Evolutionary conservation across 768 basidiomycete genomes (phyloP).

Genomic region (Lactarius pseudohatsudake): DNA sequence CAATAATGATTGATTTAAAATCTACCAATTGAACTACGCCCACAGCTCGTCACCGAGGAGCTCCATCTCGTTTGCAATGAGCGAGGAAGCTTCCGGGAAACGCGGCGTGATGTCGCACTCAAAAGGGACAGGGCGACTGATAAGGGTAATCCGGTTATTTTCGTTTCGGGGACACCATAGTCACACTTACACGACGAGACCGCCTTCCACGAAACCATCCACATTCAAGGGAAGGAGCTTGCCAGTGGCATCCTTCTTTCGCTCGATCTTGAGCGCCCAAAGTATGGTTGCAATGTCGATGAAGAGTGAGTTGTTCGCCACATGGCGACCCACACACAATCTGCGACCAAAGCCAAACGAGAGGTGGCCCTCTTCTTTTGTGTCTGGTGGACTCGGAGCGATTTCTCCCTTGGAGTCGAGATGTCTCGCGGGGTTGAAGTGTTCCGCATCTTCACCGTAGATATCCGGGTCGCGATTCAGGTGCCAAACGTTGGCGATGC

Average conservation of each 20-base stretch:
- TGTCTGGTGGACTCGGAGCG: conserved; percentile 25
- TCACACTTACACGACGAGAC: conserved; percentile 28
- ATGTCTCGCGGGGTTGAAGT: conserved; percentile 28
- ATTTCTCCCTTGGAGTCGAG: conserved; percentile 21
- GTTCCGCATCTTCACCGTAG: conserved; percentile 25
- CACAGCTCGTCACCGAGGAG: conserved; percentile 11
- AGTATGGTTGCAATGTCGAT: conserved; percentile 26
- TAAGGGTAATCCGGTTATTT: neutral
- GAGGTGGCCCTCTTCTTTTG: conserved; percentile 28
- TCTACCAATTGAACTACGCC: neutral
- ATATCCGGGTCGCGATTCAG: conserved; percentile 27
- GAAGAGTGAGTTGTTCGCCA: conserved; percentile 27
- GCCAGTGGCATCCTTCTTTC: conserved; percentile 21
- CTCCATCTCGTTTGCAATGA: conserved; percentile 20
- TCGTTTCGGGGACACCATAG: neutral
- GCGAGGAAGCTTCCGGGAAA: conserved; percentile 22
- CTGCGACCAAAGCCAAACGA: conserved; percentile 28
- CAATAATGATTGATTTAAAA: neutral
- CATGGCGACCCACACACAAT: conserved; percentile 28
- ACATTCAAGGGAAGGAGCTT: conserved; percentile 20
- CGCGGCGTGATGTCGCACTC: conserved; percentile 23
- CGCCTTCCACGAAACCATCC: conserved; percentile 28
- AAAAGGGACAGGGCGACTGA: conserved; percentile 26
- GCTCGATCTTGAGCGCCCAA: conserved; percentile 23
- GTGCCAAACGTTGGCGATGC: conserved; percentile 29